A percentile compares a stretch with the other conserved stretches of the same genome.
phyloP scores from a whole-genome alignment of 805 yeast species.

The Komagataella kurtzmanii region DNA sequence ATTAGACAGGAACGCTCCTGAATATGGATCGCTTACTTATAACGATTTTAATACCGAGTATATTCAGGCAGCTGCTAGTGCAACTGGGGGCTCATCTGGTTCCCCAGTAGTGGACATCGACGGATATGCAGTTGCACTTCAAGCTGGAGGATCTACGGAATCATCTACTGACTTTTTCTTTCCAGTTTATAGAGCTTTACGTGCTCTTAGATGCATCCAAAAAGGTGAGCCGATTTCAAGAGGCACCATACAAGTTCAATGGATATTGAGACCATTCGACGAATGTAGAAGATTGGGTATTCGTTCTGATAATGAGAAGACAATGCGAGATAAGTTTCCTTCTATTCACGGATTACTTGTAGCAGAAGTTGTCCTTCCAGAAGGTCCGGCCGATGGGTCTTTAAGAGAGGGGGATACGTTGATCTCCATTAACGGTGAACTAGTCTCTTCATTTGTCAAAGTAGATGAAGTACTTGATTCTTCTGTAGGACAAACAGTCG shows the following conservation, averaged over 20 bases:
- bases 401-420: constrained; percentile 81
- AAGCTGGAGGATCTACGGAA: constrained; percentile 88
- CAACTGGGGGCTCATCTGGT: constrained; percentile 93
- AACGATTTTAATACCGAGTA: constrained; percentile 91
- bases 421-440: constrained; percentile 53
- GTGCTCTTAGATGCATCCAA: constrained; percentile 73
- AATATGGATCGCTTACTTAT: constrained; percentile 76
- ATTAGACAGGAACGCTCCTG: constrained; percentile 89
- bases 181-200: constrained; percentile 69
- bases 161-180: constrained; percentile 89
- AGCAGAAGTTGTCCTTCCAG: constrained; percentile 69
- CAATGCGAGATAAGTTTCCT: constrained; percentile 59
- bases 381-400: constrained; percentile 67
- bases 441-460: constrained; percentile 56
- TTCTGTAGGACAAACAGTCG: constrained; percentile 44
- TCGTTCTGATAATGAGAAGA: constrained; percentile 56
- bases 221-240: constrained; percentile 47
- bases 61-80: constrained; percentile 92
- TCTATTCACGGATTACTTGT: constrained; percentile 69
- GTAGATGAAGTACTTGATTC: constrained; percentile 78
- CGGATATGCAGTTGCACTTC: constrained; percentile 81
- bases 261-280: constrained; percentile 79
- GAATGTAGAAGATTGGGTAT: constrained; percentile 84
- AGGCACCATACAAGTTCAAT: constrained; percentile 87
- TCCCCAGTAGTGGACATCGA: constrained; percentile 90